phyloP scores from a whole-genome alignment of 2,329 filamentous ascomycete genomes.

The Niveomyces coronatus region DNA sequence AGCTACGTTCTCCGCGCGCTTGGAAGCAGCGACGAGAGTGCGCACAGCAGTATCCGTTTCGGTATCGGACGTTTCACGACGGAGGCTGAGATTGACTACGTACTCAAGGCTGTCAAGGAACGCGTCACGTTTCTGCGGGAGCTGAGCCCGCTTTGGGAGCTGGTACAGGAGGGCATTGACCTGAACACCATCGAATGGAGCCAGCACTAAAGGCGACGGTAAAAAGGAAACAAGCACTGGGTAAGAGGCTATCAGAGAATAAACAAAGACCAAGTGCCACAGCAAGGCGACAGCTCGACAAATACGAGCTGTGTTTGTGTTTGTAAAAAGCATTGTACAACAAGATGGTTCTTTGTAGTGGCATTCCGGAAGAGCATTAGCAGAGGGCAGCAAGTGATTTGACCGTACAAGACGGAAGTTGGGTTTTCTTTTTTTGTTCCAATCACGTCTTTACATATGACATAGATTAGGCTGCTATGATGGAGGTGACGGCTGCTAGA shows the following conservation, averaged over 20 bases:
- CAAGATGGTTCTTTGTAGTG: constrained; percentile 14
- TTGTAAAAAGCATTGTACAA: constrained; percentile 20
- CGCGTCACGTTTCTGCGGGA: constrained; percentile 89
- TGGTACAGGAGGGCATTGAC: constrained; percentile 94
- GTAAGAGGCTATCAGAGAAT: no score
- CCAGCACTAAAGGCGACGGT: constrained; percentile 74
- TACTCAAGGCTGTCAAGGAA: constrained; percentile 85
- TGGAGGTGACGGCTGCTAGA: no score
- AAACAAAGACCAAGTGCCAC: constrained; percentile 5
- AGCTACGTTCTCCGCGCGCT: constrained; percentile 92
- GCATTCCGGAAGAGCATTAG: constrained; percentile 6
- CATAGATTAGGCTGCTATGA: no score
- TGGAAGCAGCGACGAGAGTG: constrained; percentile 93
- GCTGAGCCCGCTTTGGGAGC: constrained; percentile 90
- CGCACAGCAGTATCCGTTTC: constrained; percentile 95
- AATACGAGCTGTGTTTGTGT: constrained; percentile 18
- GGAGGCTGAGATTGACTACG: constrained; percentile 91
- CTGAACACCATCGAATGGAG: constrained; percentile 97
- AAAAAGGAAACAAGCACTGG: no score
- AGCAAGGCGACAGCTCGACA: constrained; percentile 9
- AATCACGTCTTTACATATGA: no score
- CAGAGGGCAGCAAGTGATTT: constrained; percentile 1
- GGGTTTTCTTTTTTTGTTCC: no score
- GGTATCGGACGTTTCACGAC: constrained; percentile 97
- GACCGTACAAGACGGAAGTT: no score